Evolutionary conservation across 441 rosid genomes (phyloP), one percentile per base, ranked within the genome.

Genomic region (Brassica hybrid): DNA sequence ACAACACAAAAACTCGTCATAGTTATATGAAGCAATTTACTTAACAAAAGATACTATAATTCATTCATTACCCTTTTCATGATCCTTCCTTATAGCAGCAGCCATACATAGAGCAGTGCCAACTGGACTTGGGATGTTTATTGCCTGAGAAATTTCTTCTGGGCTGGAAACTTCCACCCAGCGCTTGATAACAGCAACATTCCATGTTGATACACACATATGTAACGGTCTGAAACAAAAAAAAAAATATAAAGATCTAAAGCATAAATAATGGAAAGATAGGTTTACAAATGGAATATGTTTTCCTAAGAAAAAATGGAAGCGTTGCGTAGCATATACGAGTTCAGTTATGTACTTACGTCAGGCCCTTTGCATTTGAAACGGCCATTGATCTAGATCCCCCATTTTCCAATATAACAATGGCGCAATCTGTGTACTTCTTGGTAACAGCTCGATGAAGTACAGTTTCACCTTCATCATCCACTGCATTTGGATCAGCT

Each of bases 401-500:
- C 36, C 97, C 98, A 82, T 91, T 88, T 83, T 94, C 98, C 91
- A 96, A 76, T 80, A 96, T 87, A 68, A 89, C 95, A 85, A 90
- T 80, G 43, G 99, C 98, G 81, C 98, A 96, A 81, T 94, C 98
- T 45, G 98, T 92, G 78, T 88, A 93, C 83, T 89, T 96, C 88
- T 90, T 94, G 83, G 96, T 80, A 77, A 92, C 83, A 73, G 98
- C 98, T 79, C 93, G 87, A 79, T 94, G 99, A 63, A 96, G 89
- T 45, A 96, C 98, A 77, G 98, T 91, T 88, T 96, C 99, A 70
- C 97, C 96, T 82, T 96, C 99, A 84, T 96, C 99, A 85, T 96
- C 98, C 54, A 96, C 88, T n/a, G 94, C 98, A 85, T 96, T 96
- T 61, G 99, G 98, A 81, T 96, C 98, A 84, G 99, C 98, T 81